A percentile compares a stretch with the other conserved stretches of the same genome.
Conservation (phyloP, 306 rosid species). For the Begonia peltatifolia region DNA sequence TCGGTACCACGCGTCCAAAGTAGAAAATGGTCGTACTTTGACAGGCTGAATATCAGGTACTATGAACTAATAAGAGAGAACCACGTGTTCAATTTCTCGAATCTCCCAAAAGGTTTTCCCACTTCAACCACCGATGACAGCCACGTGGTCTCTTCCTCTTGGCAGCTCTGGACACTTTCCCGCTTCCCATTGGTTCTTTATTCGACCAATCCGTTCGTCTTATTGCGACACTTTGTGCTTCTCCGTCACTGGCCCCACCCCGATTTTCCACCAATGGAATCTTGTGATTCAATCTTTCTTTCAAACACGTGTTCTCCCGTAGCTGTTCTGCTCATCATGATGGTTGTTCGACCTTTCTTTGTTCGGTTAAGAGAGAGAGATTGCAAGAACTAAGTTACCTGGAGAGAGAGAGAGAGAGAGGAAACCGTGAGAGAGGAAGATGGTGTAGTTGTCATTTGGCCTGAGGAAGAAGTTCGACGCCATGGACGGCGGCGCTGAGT, state of each 20-base stretch:
- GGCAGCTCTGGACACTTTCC: conserved; percentile 31
- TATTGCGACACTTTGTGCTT: conserved; percentile 15
- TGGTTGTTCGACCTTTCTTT: neutral
- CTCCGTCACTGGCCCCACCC: conserved; percentile 4
- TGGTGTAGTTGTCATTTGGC: neutral
- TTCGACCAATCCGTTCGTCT: conserved; percentile 17
- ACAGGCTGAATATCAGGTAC: no score
- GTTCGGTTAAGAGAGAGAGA: neutral
- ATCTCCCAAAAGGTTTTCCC: conserved; percentile 6
- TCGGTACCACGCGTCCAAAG: no score
- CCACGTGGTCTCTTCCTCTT: conserved; percentile 30
- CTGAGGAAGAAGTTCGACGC: neutral
- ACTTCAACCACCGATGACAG: conserved; percentile 9
- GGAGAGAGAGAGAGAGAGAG: neutral
- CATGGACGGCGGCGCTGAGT: conserved; percentile 18
- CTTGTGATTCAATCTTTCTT: neutral
- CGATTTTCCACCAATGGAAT: neutral
- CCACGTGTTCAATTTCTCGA: conserved; percentile 29
- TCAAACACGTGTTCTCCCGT: neutral
- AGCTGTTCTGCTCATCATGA: neutral
- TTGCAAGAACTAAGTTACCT: neutral
- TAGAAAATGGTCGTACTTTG: no score
- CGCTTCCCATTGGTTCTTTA: conserved; percentile 11
- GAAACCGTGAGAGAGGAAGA: neutral
- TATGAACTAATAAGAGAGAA: conserved; percentile 8